Conservation (phyloP, 176 grass and related monocot species). For the Cenchrus fungigraminus region DNA sequence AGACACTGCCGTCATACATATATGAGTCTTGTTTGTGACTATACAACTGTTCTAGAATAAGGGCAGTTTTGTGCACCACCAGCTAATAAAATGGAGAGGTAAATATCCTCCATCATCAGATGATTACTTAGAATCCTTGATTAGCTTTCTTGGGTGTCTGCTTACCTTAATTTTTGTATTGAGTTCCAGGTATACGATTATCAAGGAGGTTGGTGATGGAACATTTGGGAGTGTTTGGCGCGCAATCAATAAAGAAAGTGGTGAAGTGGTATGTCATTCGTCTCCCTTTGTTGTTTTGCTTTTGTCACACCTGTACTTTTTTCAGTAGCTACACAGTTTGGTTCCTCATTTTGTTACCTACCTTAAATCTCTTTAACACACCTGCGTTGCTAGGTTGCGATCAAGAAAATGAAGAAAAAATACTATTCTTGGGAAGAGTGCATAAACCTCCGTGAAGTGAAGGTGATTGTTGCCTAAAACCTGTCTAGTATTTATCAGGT, state of each 20-base stretch:
- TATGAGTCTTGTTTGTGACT: slow-evolving; percentile 55
- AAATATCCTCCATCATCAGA: slow-evolving; percentile 4
- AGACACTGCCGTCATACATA: slow-evolving; percentile 43
- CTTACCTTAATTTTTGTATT: slow-evolving; percentile 9
- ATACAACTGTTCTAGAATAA: slow-evolving; percentile 59
- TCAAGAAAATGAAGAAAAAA: slow-evolving; percentile 99
- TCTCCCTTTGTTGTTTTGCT: slow-evolving; percentile 5
- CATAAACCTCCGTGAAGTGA: slow-evolving; percentile 99
- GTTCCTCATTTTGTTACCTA: background rate
- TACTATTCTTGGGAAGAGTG: slow-evolving; percentile 98
- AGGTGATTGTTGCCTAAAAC: slow-evolving; percentile 60
- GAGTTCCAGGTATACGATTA: slow-evolving; percentile 74
- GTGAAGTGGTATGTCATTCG: slow-evolving; percentile 78
- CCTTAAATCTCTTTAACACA: slow-evolving; percentile 9
- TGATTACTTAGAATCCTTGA: slow-evolving; percentile 2
- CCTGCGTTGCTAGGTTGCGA: slow-evolving; percentile 66
- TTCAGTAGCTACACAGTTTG: background rate
- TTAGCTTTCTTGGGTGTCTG: background rate
- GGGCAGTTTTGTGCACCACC: slow-evolving; percentile 39
- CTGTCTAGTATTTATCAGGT: slow-evolving; percentile 19
- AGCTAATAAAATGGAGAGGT: slow-evolving; percentile 81
- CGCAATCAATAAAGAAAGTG: slow-evolving; percentile 87
- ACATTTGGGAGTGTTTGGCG: slow-evolving; percentile 98
- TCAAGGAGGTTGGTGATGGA: slow-evolving; percentile 96
- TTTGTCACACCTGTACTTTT: background rate